phyloP scores from a whole-genome alignment of 352 stramenopile species.

The Albugo candida region DNA sequence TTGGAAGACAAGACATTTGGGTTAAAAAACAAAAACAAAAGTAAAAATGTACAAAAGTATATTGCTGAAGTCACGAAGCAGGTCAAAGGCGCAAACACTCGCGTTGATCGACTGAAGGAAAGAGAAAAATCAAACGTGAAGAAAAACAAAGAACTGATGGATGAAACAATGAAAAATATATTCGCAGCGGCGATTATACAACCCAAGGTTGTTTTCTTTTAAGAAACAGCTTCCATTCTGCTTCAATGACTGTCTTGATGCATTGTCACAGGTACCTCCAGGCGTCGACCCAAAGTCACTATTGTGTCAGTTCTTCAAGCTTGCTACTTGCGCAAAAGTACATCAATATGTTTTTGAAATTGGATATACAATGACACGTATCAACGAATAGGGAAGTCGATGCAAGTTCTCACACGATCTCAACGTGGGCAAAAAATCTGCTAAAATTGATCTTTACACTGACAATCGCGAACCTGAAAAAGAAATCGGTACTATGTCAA shows the following conservation, averaged over 20 bases:
- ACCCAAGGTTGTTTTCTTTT: slow-evolving; percentile 31
- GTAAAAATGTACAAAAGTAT: slow-evolving; percentile 89
- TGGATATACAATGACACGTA: neutral
- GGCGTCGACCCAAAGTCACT: slow-evolving; percentile 78
- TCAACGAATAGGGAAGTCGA: slow-evolving; percentile 28
- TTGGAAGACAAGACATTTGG: slow-evolving; percentile 99
- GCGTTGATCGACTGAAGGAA: slow-evolving; percentile 58
- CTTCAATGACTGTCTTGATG: neutral
- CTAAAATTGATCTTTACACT: slow-evolving; percentile 82
- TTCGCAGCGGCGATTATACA: slow-evolving; percentile 76
- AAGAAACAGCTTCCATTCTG: neutral
- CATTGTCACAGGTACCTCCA: slow-evolving; percentile 37
- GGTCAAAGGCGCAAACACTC: slow-evolving; percentile 63
- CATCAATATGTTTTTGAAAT: slow-evolving; percentile 4
- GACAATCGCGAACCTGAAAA: slow-evolving; percentile 46
- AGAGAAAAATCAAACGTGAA: slow-evolving; percentile 59
- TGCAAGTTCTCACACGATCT: slow-evolving; percentile 84
- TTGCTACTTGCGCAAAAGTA: slow-evolving; percentile 68
- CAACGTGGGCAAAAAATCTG: slow-evolving; percentile 68
- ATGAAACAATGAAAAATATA: slow-evolving; percentile 68
- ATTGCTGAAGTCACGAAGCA: slow-evolving; percentile 82
- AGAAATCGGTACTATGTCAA: slow-evolving; percentile 14
- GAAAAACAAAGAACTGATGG: slow-evolving; percentile 55
- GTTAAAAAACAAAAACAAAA: slow-evolving; percentile 99
- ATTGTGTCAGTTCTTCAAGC: slow-evolving; percentile 80